phyloP scores from a whole-genome alignment of 306 rosid genomes.

The Trifolium dubium region DNA sequence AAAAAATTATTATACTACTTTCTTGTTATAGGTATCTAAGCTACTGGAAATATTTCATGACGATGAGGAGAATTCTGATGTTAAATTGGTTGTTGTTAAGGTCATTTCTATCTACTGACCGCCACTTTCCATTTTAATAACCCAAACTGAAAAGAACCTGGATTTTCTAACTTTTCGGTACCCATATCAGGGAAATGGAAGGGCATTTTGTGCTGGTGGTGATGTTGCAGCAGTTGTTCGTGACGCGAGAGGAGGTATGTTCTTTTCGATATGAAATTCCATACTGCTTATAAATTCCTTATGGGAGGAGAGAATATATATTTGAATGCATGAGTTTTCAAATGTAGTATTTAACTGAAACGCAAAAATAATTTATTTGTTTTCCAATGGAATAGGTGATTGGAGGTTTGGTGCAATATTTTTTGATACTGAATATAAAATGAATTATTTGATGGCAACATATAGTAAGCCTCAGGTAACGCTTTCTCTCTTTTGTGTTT shows the following conservation, averaged over 20 bases:
- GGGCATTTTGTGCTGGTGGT: conserved; percentile 98
- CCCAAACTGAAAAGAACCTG: not conserved
- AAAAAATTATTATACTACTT: conserved; percentile 12
- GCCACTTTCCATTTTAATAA: not conserved
- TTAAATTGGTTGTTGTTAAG: conserved; percentile 77
- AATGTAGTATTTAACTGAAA: conserved; percentile 18
- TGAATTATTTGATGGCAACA: conserved; percentile 89
- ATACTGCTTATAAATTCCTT: conserved; percentile 5
- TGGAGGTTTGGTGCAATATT: conserved; percentile 73
- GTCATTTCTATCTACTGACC: conserved; percentile 43
- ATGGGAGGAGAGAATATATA: conserved; percentile 6
- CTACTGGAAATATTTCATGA: conserved; percentile 64
- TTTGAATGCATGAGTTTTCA: conserved; percentile 9
- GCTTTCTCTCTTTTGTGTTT: conserved; percentile 22
- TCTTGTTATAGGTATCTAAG: conserved; percentile 56
- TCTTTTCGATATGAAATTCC: conserved; percentile 5
- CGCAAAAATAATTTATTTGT: conserved; percentile 13
- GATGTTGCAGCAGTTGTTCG: conserved; percentile 80
- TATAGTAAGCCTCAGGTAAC: conserved; percentile 90
- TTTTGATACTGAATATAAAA: conserved; percentile 61
- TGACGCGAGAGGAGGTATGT: conserved; percentile 51
- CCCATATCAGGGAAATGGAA: conserved; percentile 80
- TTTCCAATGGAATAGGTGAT: conserved; percentile 56
- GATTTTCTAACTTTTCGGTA: conserved; percentile 37
- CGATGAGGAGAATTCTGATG: conserved; percentile 63